A percentile compares a stretch with the other conserved stretches of the same genome.
Evolutionary conservation across 441 rosid species (phyloP).

Genomic region (Corymbia calophylla): DNA sequence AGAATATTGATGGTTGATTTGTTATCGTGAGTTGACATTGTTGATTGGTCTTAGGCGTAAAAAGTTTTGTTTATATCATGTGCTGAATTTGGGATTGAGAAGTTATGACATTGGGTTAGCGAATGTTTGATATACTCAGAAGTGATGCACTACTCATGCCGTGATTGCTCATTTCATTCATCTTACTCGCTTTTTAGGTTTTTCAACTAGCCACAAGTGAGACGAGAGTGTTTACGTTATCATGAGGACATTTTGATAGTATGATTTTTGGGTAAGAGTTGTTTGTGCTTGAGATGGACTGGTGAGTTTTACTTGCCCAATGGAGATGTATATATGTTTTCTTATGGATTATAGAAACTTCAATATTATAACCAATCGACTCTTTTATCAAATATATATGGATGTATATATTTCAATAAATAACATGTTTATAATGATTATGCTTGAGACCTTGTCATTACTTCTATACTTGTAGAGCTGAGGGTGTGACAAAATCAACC

Average conservation of each 20-base stretch:
- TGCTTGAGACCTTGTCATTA: background rate
- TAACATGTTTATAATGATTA: background rate
- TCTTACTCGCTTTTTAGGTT: no score
- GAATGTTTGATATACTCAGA: background rate
- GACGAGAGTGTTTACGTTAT: background rate
- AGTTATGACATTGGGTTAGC: no score
- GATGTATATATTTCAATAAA: background rate
- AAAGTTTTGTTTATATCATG: no score
- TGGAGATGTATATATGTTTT: background rate
- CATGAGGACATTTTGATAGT: background rate
- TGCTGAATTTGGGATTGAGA: background rate
- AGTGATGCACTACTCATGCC: background rate
- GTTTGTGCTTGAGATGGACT: background rate
- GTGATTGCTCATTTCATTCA: no score
- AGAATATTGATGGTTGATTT: background rate
- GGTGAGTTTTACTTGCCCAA: background rate
- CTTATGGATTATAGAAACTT: background rate
- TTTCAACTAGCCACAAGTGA: no score
- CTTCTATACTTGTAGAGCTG: background rate
- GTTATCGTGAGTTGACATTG: background rate
- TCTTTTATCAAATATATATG: background rate
- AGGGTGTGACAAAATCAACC: background rate
- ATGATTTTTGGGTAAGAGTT: background rate
- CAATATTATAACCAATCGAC: rapidly evolving
- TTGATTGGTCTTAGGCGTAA: background rate